Evolutionary conservation across 306 rosid genomes (phyloP).

Genomic region (Vigna hirtella): DNA sequence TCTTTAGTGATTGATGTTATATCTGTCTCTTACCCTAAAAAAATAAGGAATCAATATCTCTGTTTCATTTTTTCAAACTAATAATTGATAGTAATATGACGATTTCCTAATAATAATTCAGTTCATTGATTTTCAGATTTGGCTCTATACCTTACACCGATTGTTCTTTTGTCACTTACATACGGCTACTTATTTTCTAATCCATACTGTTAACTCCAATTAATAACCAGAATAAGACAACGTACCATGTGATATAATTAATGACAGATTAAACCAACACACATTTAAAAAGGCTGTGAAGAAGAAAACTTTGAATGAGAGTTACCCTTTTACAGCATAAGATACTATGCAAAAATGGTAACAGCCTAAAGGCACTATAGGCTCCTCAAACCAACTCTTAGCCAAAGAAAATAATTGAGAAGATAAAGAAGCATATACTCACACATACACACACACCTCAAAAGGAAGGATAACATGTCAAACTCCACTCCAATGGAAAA

Average conservation of each 20-base stretch:
- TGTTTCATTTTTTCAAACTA: neutral
- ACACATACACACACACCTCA: slow-evolving; percentile 15
- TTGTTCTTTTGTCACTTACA: neutral
- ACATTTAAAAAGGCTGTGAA: slow-evolving; percentile 1
- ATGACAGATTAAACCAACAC: neutral
- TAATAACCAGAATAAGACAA: slow-evolving; percentile 11
- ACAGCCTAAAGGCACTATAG: slow-evolving; percentile 28
- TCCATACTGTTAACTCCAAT: slow-evolving; percentile 17
- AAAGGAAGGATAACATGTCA: slow-evolving; percentile 8
- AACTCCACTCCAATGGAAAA: slow-evolving; percentile 55
- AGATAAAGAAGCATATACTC: slow-evolving; percentile 20
- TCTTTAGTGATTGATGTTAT: neutral
- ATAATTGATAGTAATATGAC: slow-evolving; percentile 5
- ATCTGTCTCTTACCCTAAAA: neutral
- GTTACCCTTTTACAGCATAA: slow-evolving; percentile 30
- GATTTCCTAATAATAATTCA: slow-evolving; percentile 27
- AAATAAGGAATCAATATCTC: neutral
- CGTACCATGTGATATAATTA: slow-evolving; percentile 17
- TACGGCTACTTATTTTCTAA: neutral
- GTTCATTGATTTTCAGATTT: slow-evolving; percentile 14
- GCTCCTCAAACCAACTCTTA: slow-evolving; percentile 21
- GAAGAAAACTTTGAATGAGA: slow-evolving; percentile 7
- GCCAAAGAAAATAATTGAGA: slow-evolving; percentile 40
- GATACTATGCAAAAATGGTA: slow-evolving; percentile 36
- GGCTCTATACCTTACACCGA: neutral